These are phyloP conservation scores for Symbiotaphrina buchneri DNA, from an alignment of 495 filamentous ascomycete genomes.

Conservation along the genomic window DNA sequence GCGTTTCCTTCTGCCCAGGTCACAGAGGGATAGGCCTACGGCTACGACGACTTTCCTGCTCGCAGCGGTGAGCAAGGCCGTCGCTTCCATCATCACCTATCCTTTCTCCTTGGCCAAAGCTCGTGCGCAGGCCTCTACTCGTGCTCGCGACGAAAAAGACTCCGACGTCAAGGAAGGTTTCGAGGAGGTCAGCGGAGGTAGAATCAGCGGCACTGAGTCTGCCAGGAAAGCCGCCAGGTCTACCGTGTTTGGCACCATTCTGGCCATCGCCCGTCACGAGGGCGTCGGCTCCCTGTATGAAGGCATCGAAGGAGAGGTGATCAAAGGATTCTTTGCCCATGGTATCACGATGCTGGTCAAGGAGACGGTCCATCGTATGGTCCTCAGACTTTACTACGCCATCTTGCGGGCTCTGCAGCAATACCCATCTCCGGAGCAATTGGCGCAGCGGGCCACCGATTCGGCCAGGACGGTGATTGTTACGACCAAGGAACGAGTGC, in stretches of 20 bases:
- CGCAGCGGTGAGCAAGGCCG: constrained; percentile 60
- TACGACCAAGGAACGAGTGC: too few species aligned
- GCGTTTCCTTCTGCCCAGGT: constrained; percentile 25
- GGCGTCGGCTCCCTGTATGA: constrained; percentile 41
- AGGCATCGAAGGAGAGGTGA: constrained; percentile 50
- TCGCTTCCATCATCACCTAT: constrained; percentile 64
- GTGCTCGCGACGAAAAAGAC: not conserved
- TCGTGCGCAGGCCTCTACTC: constrained; percentile 27
- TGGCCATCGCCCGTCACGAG: not conserved
- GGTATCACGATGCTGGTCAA: constrained; percentile 84
- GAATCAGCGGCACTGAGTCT: too few species aligned
- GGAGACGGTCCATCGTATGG: constrained; percentile 49
- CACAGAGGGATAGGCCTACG: constrained; percentile 26
- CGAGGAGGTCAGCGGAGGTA: too few species aligned
- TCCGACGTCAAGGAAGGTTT: not conserved
- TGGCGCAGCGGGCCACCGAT: too few species aligned
- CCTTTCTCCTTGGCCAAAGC: constrained; percentile 71
- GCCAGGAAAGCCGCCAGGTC: not conserved
- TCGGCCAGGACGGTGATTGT: too few species aligned
- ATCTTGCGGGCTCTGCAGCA: constrained; percentile 7
- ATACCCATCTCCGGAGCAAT: too few species aligned
- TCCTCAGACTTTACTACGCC: constrained; percentile 44
- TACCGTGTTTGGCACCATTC: constrained; percentile 1
- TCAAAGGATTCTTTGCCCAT: constrained; percentile 73
- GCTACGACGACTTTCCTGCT: constrained; percentile 38